Base-by-base conservation (phyloP, 1,284 basidiomycete genomes). In the Ganoderma multipileum region DNA sequence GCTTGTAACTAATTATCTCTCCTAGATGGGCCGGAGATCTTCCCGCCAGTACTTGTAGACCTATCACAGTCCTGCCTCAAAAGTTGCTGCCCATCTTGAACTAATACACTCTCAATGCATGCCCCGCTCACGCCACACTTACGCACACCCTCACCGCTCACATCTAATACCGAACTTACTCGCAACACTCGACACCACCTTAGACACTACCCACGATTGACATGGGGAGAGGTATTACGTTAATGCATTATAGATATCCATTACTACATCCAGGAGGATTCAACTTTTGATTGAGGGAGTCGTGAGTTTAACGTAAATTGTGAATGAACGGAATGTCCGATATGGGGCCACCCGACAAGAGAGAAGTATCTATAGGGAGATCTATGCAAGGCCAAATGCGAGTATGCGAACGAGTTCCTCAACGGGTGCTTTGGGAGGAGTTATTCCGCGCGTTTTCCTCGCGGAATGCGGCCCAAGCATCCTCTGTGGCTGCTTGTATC, bases 401-500 rank as follows among this genome's bases (percentile, higher is more conserved):
- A n/a, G 54, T 23, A 44, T 23, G 33, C 44, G 38, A 38, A 23
- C 8, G 9, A 41, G 26, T 28, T 30, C 7, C 20, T 65, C 58
- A 70, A 38, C 67, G 65, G 3, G 69, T 63, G 61, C 61, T 68
- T 28, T 71, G 71, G 20, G 69, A 68, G 20, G 69, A 68, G 64
- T 58, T 68, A 58, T 67, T 72, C 41, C 71, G 65, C 33, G 54
- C 70, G 63, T 64, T 69, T 58, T 72, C 66, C 63, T 72, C 71
- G 28, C 71, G 71, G 61, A 72, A 68, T 41, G 70, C 63, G 30
- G 77, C 81, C 93, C 94, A 94, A 2, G 83, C 84, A 61, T 94
- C 92, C 75, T 91, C 88, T 26, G 92, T 89, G 0, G 92, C 91
- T 23, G 89, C 90, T 8, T 84, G 78, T 64, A 95, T 86, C 28